A percentile compares a stretch with the other conserved stretches of the same genome.
phyloP scores from a whole-genome alignment of 202 grass and related monocot species.

The Schoenoplectus triqueter region DNA sequence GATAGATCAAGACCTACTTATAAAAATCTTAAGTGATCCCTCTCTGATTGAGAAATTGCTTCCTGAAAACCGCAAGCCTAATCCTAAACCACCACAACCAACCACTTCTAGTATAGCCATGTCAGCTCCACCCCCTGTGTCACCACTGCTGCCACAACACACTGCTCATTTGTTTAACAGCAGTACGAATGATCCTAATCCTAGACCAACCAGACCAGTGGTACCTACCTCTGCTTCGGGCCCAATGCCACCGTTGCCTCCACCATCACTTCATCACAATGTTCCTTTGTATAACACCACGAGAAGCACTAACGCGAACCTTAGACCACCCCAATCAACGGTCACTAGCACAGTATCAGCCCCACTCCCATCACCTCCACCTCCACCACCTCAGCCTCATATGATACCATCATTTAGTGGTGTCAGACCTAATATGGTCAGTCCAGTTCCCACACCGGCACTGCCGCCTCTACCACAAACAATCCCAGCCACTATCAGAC shows the following conservation, averaged over 20 bases:
- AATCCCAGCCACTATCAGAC: constrained; percentile 46
- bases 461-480: constrained; percentile 17
- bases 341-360: constrained; percentile 46
- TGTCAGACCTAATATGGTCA: constrained; percentile 26
- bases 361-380: constrained; percentile 39
- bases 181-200: constrained; percentile 25
- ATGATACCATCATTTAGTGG: constrained; percentile 27
- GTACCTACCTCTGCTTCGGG: constrained; percentile 20
- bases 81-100: constrained; percentile 41
- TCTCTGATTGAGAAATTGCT: constrained; percentile 72
- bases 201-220: not conserved
- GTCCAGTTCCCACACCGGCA: not conserved
- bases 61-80: constrained; percentile 58
- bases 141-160: constrained; percentile 16
- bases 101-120: constrained; percentile 9
- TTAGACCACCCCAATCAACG: constrained; percentile 33
- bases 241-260: not conserved
- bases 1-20: constrained; percentile 77
- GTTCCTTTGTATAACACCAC: constrained; percentile 20
- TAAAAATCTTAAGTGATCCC: constrained; percentile 91
- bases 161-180: not conserved
- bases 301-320: constrained; percentile 14
- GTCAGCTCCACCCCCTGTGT: constrained; percentile 24
- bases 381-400: constrained; percentile 35
- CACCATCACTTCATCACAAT: constrained; percentile 13